Conservation (phyloP, 192 early-diverging fungal genomes). For the Powellomyces hirtus region DNA sequence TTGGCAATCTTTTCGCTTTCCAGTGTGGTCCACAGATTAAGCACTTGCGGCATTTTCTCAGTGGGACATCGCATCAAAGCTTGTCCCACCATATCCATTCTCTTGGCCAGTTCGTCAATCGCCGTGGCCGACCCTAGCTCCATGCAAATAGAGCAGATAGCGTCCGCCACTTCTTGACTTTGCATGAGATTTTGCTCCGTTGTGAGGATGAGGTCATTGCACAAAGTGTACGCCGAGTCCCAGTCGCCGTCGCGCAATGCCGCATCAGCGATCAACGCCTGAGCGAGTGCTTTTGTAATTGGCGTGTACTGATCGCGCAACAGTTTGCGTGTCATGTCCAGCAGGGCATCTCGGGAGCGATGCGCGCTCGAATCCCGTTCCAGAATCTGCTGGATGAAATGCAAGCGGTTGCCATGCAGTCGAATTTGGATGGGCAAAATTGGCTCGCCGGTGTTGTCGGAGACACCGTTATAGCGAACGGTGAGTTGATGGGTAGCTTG, state of each 20-base stretch:
- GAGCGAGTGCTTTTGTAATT: constrained; percentile 51
- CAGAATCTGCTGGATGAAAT: constrained; percentile 60
- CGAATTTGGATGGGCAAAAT: constrained; percentile 75
- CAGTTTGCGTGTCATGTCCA: constrained; percentile 59
- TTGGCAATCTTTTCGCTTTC: constrained; percentile 22
- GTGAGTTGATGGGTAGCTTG: constrained; percentile 68
- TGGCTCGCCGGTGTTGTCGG: constrained; percentile 39
- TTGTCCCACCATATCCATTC: constrained; percentile 51
- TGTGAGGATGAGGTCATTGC: constrained; percentile 55
- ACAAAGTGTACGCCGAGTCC: constrained; percentile 50
- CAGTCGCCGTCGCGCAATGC: constrained; percentile 59
- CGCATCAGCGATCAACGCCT: constrained; percentile 61
- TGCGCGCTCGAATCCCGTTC: constrained; percentile 39
- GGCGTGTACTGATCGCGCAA: constrained; percentile 41
- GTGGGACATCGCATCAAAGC: constrained; percentile 55
- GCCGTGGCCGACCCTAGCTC: constrained; percentile 3
- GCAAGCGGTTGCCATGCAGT: constrained; percentile 55
- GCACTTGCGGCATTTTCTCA: constrained; percentile 39
- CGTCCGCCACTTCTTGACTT: constrained; percentile 12
- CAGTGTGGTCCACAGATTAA: constrained; percentile 44
- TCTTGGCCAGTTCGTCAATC: constrained; percentile 41
- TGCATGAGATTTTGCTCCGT: background rate
- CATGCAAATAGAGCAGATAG: constrained; percentile 29
- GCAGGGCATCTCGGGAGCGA: constrained; percentile 30
- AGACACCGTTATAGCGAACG: constrained; percentile 42